phyloP scores from a whole-genome alignment of 352 stramenopile genomes.

The Globisporangium spiculum region DNA sequence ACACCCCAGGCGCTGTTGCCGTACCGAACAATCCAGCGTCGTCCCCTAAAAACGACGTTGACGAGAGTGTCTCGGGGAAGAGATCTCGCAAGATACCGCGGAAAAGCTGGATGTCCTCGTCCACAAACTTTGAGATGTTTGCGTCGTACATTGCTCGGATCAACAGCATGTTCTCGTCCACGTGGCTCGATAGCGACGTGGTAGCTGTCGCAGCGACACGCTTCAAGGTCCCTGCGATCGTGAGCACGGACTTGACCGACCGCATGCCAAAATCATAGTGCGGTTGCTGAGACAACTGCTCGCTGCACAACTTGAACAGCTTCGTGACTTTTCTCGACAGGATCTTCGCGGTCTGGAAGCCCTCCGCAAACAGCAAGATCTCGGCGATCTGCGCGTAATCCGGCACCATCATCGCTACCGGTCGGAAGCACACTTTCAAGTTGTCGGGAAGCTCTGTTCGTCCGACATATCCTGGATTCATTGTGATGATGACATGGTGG shows the following conservation, averaged over 20 bases:
- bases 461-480: constrained; percentile 85
- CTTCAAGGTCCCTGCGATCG: constrained; percentile 72
- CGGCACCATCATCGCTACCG: constrained; percentile 88
- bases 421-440: constrained; percentile 79
- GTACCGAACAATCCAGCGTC: background rate
- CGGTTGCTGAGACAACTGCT: constrained; percentile 80
- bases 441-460: constrained; percentile 85
- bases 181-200: constrained; percentile 2
- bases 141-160: constrained; percentile 93
- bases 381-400: constrained; percentile 83
- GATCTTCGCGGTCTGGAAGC: constrained; percentile 63
- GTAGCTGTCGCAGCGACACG: constrained; percentile 15
- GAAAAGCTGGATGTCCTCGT: constrained; percentile 89
- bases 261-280: constrained; percentile 91
- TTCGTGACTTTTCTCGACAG: constrained; percentile 72
- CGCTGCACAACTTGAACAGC: constrained; percentile 80
- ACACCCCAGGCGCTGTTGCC: constrained; percentile 11
- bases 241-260: constrained; percentile 79
- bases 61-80: constrained; percentile 55
- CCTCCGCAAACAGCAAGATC: constrained; percentile 81
- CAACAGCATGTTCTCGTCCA: constrained; percentile 78
- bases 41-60: background rate
- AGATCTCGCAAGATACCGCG: constrained; percentile 86
- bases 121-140: constrained; percentile 90
- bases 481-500: constrained; percentile 86